Evolutionary conservation across 257 asterid genomes (phyloP).

Genomic region (Jaltomata sinuosa): DNA sequence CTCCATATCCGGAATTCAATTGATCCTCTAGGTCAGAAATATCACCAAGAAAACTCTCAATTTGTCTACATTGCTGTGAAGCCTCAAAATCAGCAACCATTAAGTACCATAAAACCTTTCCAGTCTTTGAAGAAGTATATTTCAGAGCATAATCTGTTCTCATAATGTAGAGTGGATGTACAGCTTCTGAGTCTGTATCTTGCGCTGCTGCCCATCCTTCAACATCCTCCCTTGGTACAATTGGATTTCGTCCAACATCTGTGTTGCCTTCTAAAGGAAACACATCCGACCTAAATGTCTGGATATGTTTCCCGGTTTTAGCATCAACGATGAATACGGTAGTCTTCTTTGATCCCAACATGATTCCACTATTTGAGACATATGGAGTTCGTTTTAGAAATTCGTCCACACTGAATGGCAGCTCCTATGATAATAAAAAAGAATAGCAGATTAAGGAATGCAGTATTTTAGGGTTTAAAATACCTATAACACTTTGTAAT

Average conservation of each 20-base stretch:
- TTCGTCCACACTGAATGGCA: slow-evolving; percentile 55
- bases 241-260: slow-evolving; percentile 36
- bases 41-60: slow-evolving; percentile 38
- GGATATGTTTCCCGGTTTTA: slow-evolving; percentile 60
- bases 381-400: slow-evolving; percentile 59
- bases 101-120: slow-evolving; percentile 70
- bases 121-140: slow-evolving; percentile 52
- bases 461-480: not conserved
- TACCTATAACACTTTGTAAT: not conserved
- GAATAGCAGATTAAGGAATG: not conserved
- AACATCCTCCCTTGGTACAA: slow-evolving; percentile 29
- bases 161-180: slow-evolving; percentile 59
- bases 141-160: slow-evolving; percentile 70
- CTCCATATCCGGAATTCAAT: slow-evolving; percentile 13
- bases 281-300: slow-evolving; percentile 45
- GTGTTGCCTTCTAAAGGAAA: slow-evolving; percentile 25
- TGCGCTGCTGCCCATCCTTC: slow-evolving; percentile 40
- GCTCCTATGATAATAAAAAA: slow-evolving; percentile 35
- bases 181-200: slow-evolving; percentile 23
- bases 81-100: slow-evolving; percentile 75
- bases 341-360: slow-evolving; percentile 77
- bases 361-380: slow-evolving; percentile 52
- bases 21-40: slow-evolving; percentile 9
- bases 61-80: slow-evolving; percentile 49
- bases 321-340: slow-evolving; percentile 66